Evolutionary conservation across 179 eudicot genomes (phyloP), one percentile per base, ranked within the genome.

Genomic region (Beta macrorhiza): DNA sequence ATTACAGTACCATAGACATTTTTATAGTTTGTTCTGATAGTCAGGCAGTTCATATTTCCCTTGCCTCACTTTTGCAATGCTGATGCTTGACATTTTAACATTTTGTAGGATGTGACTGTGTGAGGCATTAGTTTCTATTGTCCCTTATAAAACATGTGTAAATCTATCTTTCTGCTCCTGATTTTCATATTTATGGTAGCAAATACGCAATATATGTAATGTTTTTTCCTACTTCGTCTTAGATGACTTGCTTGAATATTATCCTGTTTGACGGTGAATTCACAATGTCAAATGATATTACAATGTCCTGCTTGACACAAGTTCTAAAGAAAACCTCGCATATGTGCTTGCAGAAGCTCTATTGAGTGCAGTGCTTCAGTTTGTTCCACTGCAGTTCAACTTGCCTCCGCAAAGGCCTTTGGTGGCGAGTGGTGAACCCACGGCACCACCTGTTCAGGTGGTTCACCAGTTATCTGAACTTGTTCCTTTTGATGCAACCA

Each of bases 381-480:
- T 29, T 29, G 32, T 29, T 29, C 51, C 8, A 0, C 69, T 47
- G 45, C 79, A 58, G 14, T 70, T 67, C 45, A 75, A 56, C 76
- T 74, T 25, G 13, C 19, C 64, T 11, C 47, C 73, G 15, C 82
- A 32, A 49, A 58, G 57, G 42, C 37, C 73, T 57, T 47, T 32
- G 17, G 44, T 78, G 65, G 37, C 65, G 13, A 58, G 22, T 5
- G 47, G 14, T 63, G 22, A 29, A 56, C 59, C 69, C 63, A 29
- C 32, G 11, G 14, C 77, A 29, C 12, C 84, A 52, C 78, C 72
- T 5, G 82, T 75, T 62, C 85, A 83, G 72, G 85, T 83, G 70
- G 82, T 79, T 67, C 69, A 83, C 53, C 79, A 74, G 25, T 32
- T 83, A 74, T 79, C 85, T 45, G 82, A 83, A 25, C 82, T 83